Conservation (phyloP, 345 rosid species). For the Salix viminalis region DNA sequence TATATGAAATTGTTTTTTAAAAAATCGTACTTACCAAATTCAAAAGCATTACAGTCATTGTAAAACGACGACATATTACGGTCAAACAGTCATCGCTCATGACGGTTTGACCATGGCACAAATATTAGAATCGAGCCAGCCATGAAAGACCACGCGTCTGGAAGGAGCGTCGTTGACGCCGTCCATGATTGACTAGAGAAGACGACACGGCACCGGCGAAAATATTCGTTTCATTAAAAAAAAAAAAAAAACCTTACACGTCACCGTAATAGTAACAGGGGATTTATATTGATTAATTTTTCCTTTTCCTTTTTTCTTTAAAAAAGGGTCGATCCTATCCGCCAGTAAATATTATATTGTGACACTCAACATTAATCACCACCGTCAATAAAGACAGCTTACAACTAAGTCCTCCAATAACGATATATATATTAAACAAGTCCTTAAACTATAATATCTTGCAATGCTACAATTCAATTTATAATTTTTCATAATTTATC, state of each 20-base stretch:
- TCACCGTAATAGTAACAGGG: background rate
- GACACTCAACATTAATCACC: background rate
- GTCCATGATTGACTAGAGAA: background rate
- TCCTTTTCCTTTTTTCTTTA: no score
- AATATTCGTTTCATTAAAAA: background rate
- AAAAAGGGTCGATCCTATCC: slow-evolving; percentile 5
- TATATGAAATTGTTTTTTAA: no score
- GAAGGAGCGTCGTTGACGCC: background rate
- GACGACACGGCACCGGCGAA: background rate
- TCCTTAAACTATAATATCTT: background rate
- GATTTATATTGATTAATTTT: no score
- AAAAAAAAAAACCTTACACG: background rate
- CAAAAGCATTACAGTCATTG: background rate
- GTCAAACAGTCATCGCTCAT: background rate
- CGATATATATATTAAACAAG: no score
- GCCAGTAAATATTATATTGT: background rate
- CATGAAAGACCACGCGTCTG: background rate
- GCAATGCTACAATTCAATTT: no score
- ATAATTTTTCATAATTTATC: no score
- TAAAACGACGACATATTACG: background rate
- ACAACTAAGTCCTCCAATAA: background rate
- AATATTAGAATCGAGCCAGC: background rate
- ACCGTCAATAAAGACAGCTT: background rate
- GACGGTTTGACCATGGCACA: background rate
- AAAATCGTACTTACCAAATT: background rate